Percentiles rank a stretch among this genome's conserved stretches.
These are phyloP conservation scores for Iris macrosiphon DNA, from an alignment of 106 monocot species.

Conservation along the genomic window DNA sequence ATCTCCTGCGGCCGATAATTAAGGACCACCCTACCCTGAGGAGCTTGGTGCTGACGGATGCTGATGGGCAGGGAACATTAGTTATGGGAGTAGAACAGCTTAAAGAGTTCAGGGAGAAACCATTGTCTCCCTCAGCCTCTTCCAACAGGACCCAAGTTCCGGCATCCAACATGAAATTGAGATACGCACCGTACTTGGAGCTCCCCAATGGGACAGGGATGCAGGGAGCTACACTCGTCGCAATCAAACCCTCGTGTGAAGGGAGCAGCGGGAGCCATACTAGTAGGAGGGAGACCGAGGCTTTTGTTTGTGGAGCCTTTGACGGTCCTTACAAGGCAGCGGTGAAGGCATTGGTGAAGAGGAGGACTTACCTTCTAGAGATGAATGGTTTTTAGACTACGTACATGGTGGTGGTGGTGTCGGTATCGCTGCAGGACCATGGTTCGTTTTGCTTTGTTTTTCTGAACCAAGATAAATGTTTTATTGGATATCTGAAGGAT, in stretches of 20 bases:
- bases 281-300: conserved; percentile 49
- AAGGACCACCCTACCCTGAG: conserved; percentile 72
- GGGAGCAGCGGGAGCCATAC: conserved; percentile 4
- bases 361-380: conserved; percentile 69
- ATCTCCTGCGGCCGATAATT: conserved; percentile 60
- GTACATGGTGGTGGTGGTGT: no score
- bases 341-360: conserved; percentile 50
- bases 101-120: conserved; percentile 77
- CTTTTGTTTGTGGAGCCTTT: conserved; percentile 56
- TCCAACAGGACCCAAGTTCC: conserved; percentile 81
- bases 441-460: conserved; percentile 10
- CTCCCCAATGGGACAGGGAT: conserved; percentile 53
- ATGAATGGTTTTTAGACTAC: conserved; percentile 92
- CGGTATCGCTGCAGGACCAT: background rate
- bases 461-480: background rate
- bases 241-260: conserved; percentile 57
- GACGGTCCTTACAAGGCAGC: conserved; percentile 49
- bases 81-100: conserved; percentile 68
- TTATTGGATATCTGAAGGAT: no score
- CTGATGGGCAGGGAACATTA: conserved; percentile 74
- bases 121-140: conserved; percentile 54
- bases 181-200: conserved; percentile 62
- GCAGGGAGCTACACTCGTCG: conserved; percentile 74
- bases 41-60: conserved; percentile 66
- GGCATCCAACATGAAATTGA: conserved; percentile 72